Percentiles rank a stretch among this genome's conserved stretches.
phyloP scores from a whole-genome alignment of 23 red algal species.

The Pyropia yezoensis region DNA sequence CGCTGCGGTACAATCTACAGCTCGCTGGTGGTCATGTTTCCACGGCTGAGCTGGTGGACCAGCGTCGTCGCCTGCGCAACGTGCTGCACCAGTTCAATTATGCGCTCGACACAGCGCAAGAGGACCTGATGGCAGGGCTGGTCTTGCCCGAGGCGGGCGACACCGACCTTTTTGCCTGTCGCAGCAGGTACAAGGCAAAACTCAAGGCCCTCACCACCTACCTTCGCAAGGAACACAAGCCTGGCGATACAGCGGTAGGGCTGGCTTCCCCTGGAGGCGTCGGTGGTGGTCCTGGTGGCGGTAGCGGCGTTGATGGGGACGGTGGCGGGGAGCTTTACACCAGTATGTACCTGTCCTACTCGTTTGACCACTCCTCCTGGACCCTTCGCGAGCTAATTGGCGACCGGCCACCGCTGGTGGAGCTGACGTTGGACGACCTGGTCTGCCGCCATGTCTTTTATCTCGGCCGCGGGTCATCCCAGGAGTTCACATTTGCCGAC shows the following conservation, averaged over 20 bases:
- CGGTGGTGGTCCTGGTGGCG: too few species aligned
- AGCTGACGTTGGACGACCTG: slow-evolving; percentile 46
- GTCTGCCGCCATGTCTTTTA: slow-evolving; percentile 65
- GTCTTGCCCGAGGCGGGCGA: slow-evolving; percentile 18
- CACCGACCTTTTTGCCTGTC: slow-evolving; percentile 1
- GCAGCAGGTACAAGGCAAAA: slow-evolving; percentile 51
- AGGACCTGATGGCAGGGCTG: slow-evolving; percentile 27
- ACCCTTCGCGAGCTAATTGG: slow-evolving; percentile 40
- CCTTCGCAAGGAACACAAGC: slow-evolving; percentile 53
- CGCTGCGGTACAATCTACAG: slow-evolving; percentile 56
- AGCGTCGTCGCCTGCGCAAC: slow-evolving; percentile 40
- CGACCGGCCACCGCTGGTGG: slow-evolving; percentile 52
- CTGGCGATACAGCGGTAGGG: slow-evolving; percentile 26
- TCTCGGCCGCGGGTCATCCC: slow-evolving; percentile 39
- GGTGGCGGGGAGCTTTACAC: slow-evolving; percentile 26
- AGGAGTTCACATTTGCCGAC: slow-evolving; percentile 73
- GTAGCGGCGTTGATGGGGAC: too few species aligned
- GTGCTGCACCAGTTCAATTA: slow-evolving; percentile 62
- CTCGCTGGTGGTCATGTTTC: slow-evolving; percentile 53
- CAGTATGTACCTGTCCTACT: slow-evolving; percentile 77
- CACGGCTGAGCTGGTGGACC: slow-evolving; percentile 45
- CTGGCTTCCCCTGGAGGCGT: too few species aligned
- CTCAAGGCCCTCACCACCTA: slow-evolving; percentile 60
- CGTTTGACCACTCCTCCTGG: slow-evolving; percentile 71
- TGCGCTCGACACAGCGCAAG: slow-evolving; percentile 63